Evolutionary conservation across 1,284 basidiomycete species (phyloP), one percentile per base, ranked within the genome.

Genomic region (Pseudozyma pruni): DNA sequence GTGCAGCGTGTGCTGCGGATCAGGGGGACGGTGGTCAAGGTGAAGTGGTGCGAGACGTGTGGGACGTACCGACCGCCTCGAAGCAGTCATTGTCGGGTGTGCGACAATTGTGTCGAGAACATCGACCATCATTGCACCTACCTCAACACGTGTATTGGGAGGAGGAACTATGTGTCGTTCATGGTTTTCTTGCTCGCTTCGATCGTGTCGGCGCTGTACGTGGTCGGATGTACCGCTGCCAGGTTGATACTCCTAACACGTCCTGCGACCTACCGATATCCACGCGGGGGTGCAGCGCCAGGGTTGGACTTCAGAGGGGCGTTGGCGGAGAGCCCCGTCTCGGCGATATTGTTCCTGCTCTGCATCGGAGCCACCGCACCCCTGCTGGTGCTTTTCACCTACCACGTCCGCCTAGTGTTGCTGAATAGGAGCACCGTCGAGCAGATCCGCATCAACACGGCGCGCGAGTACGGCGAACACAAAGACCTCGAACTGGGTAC

Each of bases 51-150:
- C 59, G 72, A 76, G 47, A 78, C 81, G 17, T 83, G 81, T 47
- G 66, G 71, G 1, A 71, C 75, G 1, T 83, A 82, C 44, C 59
- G 81, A 7, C 77, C 81, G 8, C 81, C 81, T 0, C 61, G 81
- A 16, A 67, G 62, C 46, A 79, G 76, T 25, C 81, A 83, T 45
- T 83, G 81, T 45, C 56, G 81, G 10, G 64, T 79, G 2, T 83
- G 81, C 63, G 78, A 83, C 39, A 81, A 80, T 51, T 83, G 81
- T 50, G 78, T 83, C 8, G 79, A 82, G 25, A 72, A 72, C 35
- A 78, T 83, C 43, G 81, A 83, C 43, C 81, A 83, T 57, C 81
- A 83, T 48, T 83, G 81, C 55, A 79, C 75, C 23, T 83, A 81
- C 34, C 68, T 83, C 19, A 83, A 83, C 60, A 79, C 72, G 17